Percentiles rank a stretch among this genome's conserved stretches.
Evolutionary conservation across 2,329 filamentous ascomycete species (phyloP).

Genomic region (Alternaria brassicae): DNA sequence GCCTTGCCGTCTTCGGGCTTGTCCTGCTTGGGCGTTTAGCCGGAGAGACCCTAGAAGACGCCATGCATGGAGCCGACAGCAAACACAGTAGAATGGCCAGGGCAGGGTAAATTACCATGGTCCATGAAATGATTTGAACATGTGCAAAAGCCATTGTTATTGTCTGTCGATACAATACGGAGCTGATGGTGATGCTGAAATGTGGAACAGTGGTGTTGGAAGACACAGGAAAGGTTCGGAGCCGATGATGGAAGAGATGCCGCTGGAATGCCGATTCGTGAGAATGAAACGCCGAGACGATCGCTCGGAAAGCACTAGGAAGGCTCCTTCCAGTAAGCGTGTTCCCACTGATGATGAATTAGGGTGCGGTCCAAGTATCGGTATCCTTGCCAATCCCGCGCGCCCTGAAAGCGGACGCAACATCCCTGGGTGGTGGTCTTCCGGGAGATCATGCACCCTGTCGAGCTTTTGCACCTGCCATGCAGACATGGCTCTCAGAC

Average conservation of each 20-base stretch:
- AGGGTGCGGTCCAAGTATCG: conserved; percentile 31
- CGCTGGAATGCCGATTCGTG: conserved; percentile 33
- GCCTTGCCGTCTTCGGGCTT: conserved; percentile 18
- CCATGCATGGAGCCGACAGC: conserved; percentile 1
- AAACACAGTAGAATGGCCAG: neutral
- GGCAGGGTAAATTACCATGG: neutral
- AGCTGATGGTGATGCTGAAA: neutral
- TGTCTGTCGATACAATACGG: neutral
- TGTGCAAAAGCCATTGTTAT: neutral
- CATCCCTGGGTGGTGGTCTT: conserved; percentile 24
- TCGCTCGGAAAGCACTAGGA: conserved; percentile 36
- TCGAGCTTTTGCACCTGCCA: conserved; percentile 20
- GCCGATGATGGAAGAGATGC: conserved; percentile 27
- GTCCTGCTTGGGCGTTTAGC: conserved; percentile 24
- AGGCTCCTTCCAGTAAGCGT: conserved; percentile 30
- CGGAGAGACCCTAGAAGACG: conserved; percentile 19
- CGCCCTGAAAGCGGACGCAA: conserved; percentile 37
- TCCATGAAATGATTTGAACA: neutral
- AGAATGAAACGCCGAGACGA: conserved; percentile 34
- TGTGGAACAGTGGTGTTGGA: neutral
- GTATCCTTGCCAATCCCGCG: conserved; percentile 39
- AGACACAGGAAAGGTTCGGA: conserved; percentile 16
- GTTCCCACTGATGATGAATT: conserved; percentile 36
- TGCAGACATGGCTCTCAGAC: neutral
- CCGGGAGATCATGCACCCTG: conserved; percentile 48